A percentile compares a stretch with the other conserved stretches of the same genome.
Conservation (phyloP, 345 rosid species). For the Murraya paniculata region DNA sequence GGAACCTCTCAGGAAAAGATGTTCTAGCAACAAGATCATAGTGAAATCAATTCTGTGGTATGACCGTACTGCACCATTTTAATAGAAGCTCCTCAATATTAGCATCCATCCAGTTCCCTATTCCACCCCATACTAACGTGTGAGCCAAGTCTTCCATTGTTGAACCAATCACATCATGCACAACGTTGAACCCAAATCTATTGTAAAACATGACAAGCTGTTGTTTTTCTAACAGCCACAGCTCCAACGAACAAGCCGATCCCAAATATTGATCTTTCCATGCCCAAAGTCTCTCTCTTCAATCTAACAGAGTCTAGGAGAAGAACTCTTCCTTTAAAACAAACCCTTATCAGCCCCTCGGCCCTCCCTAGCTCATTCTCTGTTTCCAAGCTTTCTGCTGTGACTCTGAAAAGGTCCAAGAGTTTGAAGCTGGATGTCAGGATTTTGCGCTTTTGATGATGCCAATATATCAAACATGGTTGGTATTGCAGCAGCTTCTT, state of each 20-base stretch:
- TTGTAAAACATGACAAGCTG: slow-evolving; percentile 82
- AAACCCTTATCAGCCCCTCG: slow-evolving; percentile 64
- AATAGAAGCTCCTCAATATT: slow-evolving; percentile 57
- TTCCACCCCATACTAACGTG: slow-evolving; percentile 90
- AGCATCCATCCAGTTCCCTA: slow-evolving; percentile 92
- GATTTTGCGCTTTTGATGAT: slow-evolving; percentile 66
- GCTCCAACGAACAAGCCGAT: slow-evolving; percentile 86
- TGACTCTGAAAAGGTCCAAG: slow-evolving; percentile 80
- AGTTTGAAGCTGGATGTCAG: slow-evolving; percentile 60
- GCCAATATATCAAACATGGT: slow-evolving; percentile 68
- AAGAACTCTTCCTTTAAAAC: slow-evolving; percentile 76
- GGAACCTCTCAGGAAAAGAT: too few relatives aligned
- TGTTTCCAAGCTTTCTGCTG: slow-evolving; percentile 59
- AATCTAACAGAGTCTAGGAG: slow-evolving; percentile 73
- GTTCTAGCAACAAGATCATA: neutral
- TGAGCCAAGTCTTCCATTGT: slow-evolving; percentile 68
- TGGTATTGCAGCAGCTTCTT: slow-evolving; percentile 30
- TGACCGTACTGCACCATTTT: slow-evolving; percentile 70
- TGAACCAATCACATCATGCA: slow-evolving; percentile 80
- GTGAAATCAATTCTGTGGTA: slow-evolving; percentile 19
- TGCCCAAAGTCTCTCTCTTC: slow-evolving; percentile 62
- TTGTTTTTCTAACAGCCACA: slow-evolving; percentile 78
- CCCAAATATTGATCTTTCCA: slow-evolving; percentile 82
- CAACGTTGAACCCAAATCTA: slow-evolving; percentile 69
- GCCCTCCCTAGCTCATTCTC: slow-evolving; percentile 69